These are phyloP conservation scores for Trichoderma orchidacearum DNA, from an alignment of 495 filamentous ascomycete genomes.

Conservation along the genomic window DNA sequence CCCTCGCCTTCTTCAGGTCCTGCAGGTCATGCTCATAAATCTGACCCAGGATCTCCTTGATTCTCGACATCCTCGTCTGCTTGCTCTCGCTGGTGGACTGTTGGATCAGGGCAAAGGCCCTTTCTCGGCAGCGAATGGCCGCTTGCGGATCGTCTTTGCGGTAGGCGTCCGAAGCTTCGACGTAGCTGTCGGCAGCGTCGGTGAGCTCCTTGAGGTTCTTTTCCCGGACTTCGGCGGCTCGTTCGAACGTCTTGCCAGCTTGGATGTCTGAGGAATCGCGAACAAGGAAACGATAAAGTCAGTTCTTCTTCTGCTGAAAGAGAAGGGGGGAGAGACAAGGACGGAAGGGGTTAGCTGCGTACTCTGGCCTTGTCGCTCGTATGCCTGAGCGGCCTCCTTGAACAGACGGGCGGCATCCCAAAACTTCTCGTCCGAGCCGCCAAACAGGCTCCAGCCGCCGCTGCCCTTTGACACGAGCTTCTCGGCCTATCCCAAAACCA, in stretches of 20 bases:
- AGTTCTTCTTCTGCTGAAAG: neutral
- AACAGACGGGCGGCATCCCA: constrained; percentile 74
- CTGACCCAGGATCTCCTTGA: constrained; percentile 76
- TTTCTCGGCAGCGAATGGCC: constrained; percentile 58
- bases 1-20: constrained; percentile 61
- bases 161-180: constrained; percentile 71
- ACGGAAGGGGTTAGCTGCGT: constrained; percentile 6
- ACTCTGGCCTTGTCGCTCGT: constrained; percentile 60
- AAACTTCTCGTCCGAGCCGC: constrained; percentile 68
- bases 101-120: constrained; percentile 41
- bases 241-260: constrained; percentile 68
- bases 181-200: constrained; percentile 68
- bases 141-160: constrained; percentile 66
- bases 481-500: constrained; percentile 48
- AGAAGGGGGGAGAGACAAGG: neutral
- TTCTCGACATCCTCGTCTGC: constrained; percentile 73
- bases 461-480: constrained; percentile 55
- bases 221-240: constrained; percentile 60
- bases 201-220: constrained; percentile 74
- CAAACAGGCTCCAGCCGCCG: constrained; percentile 62
- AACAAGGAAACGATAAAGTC: neutral
- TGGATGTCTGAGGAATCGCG: constrained; percentile 44
- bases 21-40: constrained; percentile 66
- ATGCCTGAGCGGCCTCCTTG: constrained; percentile 69
- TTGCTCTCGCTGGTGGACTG: constrained; percentile 77